Base-by-base conservation (phyloP, 2,329 filamentous ascomycete species). In the Hypoxylon sp. region DNA sequence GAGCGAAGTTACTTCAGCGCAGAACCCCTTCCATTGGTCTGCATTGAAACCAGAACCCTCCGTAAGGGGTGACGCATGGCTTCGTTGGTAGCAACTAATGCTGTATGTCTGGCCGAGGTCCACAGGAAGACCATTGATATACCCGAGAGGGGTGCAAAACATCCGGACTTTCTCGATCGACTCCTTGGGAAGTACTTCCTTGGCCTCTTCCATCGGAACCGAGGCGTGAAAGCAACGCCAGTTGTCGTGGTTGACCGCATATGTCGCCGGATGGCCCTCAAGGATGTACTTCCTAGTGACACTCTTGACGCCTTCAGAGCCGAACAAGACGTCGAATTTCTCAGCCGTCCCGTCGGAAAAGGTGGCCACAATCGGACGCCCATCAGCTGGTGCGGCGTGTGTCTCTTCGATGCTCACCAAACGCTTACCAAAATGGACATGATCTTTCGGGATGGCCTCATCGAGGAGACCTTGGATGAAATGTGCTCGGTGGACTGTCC, bases 101-200 rank as follows among this genome's bases (percentile, higher is more conserved):
- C n/a, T 55, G 17, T 45, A 58, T 7, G 55, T 58, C 41, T 23
- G 19, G 3, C 55, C 47, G 5, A 48, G 30, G 19, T 58, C 55
- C n/a, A 58, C 51, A 1, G 55, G 55, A 8, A 58, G 26, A n/a
- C 55, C 55, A 8, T 58, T 58, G 25, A 52, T 40, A 11, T 50
- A 59, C 8, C 55, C 55, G 6, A 56, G 23, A 3, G 55, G 52
- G 12, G 48, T 47, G 19, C 51, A 59, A 12, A 53, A 53, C 26
- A 42, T 47, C n/a, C 51, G 29, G 9, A 59, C 48, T 4, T 32
- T 40, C 17, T 56, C 52, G n/a, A 59, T 56, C 0, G 48, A 56
- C 36, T 54, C 55, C 21, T 8, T 16, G 2, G 44, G 46, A 11
- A 55, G 12, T 7, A 27, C 41, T 15, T 42, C 37, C 49, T 36